These are phyloP conservation scores for Aspergillus persii DNA, from an alignment of 2,329 filamentous ascomycete genomes.

Conservation along the genomic window DNA sequence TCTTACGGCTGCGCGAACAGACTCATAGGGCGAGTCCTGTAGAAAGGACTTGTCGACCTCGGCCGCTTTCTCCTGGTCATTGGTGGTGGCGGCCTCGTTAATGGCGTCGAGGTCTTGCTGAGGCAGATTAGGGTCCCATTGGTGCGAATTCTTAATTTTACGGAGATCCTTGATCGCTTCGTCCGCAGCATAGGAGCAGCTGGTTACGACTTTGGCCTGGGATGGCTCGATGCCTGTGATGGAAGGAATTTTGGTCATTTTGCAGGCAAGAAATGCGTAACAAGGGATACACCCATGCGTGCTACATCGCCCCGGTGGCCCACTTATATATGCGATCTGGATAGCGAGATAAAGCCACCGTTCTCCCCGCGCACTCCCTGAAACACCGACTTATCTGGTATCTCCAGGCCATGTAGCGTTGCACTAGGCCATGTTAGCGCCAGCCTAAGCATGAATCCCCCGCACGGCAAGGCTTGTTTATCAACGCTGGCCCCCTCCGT, in stretches of 20 bases:
- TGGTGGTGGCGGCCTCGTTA: constrained; percentile 55
- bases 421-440: neutral
- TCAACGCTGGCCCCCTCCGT: neutral
- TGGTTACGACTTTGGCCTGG: neutral
- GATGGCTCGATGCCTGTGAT: neutral
- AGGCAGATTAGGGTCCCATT: constrained; percentile 65
- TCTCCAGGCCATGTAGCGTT: neutral
- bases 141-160: constrained; percentile 60
- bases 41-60: constrained; percentile 60
- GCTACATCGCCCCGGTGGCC: too few relatives aligned
- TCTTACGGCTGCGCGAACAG: constrained; percentile 64
- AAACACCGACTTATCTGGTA: neutral
- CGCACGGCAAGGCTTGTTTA: neutral
- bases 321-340: neutral
- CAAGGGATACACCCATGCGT: neutral
- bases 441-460: neutral
- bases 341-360: neutral
- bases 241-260: neutral
- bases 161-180: constrained; percentile 43
- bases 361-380: too few relatives aligned
- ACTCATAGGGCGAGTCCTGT: constrained; percentile 66
- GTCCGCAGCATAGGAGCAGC: constrained; percentile 7
- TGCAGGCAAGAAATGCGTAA: neutral
- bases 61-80: constrained; percentile 56
- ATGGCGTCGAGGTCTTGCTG: constrained; percentile 61